A percentile compares a stretch with the other conserved stretches of the same genome.
phyloP scores from a whole-genome alignment of 805 yeast genomes.

The Candida chauliodis region DNA sequence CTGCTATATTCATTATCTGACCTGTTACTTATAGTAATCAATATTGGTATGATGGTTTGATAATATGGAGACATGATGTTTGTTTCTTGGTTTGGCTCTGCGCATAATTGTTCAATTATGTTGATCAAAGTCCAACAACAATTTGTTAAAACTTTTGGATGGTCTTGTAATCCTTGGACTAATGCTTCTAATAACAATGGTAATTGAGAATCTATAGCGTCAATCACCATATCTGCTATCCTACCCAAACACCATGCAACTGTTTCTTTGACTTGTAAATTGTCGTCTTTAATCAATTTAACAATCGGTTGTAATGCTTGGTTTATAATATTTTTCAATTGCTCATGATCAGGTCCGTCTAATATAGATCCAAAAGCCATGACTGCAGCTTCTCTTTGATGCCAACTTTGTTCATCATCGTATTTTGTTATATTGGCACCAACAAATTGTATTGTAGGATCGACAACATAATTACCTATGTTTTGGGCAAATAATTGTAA shows the following conservation, averaged over 20 bases:
- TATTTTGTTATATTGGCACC: constrained; percentile 55
- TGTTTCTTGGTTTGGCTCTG: constrained; percentile 48
- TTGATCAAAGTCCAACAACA: constrained; percentile 97
- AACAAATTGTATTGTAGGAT: constrained; percentile 81
- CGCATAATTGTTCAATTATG: constrained; percentile 75
- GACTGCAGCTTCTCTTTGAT: constrained; percentile 92
- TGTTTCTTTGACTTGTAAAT: constrained; percentile 88
- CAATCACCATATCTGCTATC: constrained; percentile 82
- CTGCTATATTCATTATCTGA: constrained; percentile 81
- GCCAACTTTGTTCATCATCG: constrained; percentile 51
- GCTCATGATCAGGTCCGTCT: constrained; percentile 85
- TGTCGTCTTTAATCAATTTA: constrained; percentile 66
- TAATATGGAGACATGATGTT: constrained; percentile 76
- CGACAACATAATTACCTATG: constrained; percentile 81
- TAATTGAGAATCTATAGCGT: constrained; percentile 69
- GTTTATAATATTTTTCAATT: constrained; percentile 61
- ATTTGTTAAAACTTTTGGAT: constrained; percentile 91
- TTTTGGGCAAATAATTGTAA: constrained; percentile 89
- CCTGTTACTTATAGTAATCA: constrained; percentile 66
- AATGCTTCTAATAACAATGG: constrained; percentile 74
- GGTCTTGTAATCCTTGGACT: constrained; percentile 78
- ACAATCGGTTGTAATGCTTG: constrained; percentile 85
- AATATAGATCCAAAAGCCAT: constrained; percentile 98
- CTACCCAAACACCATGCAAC: constrained; percentile 98
- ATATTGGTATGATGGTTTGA: constrained; percentile 61